Conservation (phyloP, 2,329 filamentous ascomycete genomes). For the Nothophoma quercina region DNA sequence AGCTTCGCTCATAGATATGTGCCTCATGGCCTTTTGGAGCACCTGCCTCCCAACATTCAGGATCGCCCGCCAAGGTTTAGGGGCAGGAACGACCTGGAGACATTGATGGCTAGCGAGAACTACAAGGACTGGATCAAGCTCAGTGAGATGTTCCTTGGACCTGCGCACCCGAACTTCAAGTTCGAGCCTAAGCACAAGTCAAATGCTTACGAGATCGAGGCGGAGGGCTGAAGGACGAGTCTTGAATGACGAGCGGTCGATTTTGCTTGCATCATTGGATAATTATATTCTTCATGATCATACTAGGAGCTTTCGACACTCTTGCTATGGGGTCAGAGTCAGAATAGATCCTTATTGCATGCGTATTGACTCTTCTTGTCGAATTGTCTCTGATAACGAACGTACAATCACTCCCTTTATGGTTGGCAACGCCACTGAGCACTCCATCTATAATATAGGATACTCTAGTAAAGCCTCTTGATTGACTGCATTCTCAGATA, state of each 20-base stretch:
- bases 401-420: too few species aligned
- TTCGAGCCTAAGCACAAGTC: slow-evolving; percentile 99
- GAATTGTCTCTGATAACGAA: too few species aligned
- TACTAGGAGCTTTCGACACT: not conserved
- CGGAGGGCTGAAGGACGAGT: slow-evolving; percentile 38
- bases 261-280: not conserved
- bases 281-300: not conserved
- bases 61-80: slow-evolving; percentile 85
- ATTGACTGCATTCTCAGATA: not conserved
- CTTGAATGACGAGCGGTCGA: not conserved
- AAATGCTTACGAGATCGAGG: slow-evolving; percentile 83
- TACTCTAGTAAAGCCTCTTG: too few species aligned
- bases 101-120: slow-evolving; percentile 86
- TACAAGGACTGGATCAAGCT: slow-evolving; percentile 99
- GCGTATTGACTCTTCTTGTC: too few species aligned
- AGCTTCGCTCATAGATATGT: slow-evolving; percentile 94
- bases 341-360: too few species aligned
- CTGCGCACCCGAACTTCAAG: slow-evolving; percentile 86
- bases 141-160: slow-evolving; percentile 97
- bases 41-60: slow-evolving; percentile 86
- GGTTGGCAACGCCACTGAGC: too few species aligned
- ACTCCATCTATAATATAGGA: too few species aligned
- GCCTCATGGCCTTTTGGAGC: slow-evolving; percentile 85
- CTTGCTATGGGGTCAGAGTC: too few species aligned
- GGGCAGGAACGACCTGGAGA: slow-evolving; percentile 90